Base-by-base conservation (phyloP, 2,329 filamentous ascomycete species). In the Pestalotiopsis fici region DNA sequence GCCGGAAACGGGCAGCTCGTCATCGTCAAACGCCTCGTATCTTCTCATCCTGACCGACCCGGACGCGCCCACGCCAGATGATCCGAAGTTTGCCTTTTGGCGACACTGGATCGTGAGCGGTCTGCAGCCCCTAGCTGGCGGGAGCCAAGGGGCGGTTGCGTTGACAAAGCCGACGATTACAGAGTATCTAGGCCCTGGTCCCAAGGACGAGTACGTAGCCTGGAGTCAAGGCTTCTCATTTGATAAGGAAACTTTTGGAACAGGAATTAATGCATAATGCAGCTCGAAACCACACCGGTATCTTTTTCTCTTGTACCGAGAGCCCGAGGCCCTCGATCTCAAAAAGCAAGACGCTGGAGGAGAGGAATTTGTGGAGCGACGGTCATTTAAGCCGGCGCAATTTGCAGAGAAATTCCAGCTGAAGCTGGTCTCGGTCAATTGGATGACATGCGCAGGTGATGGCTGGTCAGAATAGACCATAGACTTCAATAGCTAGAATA, bases 61-160 rank as follows among this genome's bases (percentile, higher is more conserved):
- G 0, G 86, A 87, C 67, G 86, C 85, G 23, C 86, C 86, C 0
- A 87, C 85, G 0, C 86, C 86, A 0, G 83, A 85, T 43, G 83
- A 87, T 63, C 85, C 84, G 5, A 86, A 84, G 71, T 87, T 85
- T 71, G 83, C 84, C 0, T 87, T 84, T 71, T 87, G 85, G 85
- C 78, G 85, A 23, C 86, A 88, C 71, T 87, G 84, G 83, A 79
- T 88, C 28, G 73, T 86, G 0, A 74, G 79, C 3, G 81, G 82
- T 0, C 59, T 84, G 63, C 77, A 77, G 66, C 78, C 81, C 2
- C 50, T 74, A 56, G 66, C 70, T 28, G 70, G 66, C 2, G 71
- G 70, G 0, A 70, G 69, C 12, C 67, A 13, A 11, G 72, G 66
- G 1, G 70, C 72, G 2, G 74, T 74, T 4, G 75, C 72, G 0